A percentile compares a stretch with the other conserved stretches of the same genome.
These are phyloP conservation scores for Phytomonas sp. DNA, from an alignment of 208 protist genomes.

Conservation along the genomic window DNA sequence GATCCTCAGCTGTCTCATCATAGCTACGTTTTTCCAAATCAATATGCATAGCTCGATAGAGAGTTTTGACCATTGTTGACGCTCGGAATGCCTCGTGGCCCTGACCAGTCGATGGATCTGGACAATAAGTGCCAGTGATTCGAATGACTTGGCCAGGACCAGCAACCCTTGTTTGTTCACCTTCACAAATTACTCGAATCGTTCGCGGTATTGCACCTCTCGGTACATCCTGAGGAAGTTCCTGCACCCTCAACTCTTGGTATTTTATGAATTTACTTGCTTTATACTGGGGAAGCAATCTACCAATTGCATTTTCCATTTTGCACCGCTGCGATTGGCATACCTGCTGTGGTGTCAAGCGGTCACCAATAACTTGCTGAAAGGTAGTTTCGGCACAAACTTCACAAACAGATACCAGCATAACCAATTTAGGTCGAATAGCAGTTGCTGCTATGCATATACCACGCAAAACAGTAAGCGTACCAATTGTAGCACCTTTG, in stretches of 20 bases:
- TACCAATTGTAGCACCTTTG: slow-evolving; percentile 67
- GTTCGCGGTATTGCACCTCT: slow-evolving; percentile 80
- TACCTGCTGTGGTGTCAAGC: slow-evolving; percentile 66
- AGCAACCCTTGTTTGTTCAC: slow-evolving; percentile 74
- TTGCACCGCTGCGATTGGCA: slow-evolving; percentile 87
- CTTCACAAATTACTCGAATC: slow-evolving; percentile 80
- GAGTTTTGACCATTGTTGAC: slow-evolving; percentile 82
- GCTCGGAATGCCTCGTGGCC: slow-evolving; percentile 74
- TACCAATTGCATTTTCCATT: slow-evolving; percentile 66
- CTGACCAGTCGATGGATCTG: slow-evolving; percentile 75
- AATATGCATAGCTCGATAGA: slow-evolving; percentile 67
- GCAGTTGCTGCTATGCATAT: slow-evolving; percentile 86
- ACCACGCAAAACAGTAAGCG: slow-evolving; percentile 68
- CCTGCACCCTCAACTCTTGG: slow-evolving; percentile 84
- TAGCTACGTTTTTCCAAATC: slow-evolving; percentile 83
- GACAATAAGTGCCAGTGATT: slow-evolving; percentile 76
- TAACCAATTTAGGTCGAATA: slow-evolving; percentile 70
- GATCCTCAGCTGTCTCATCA: slow-evolving; percentile 62
- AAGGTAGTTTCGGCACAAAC: slow-evolving; percentile 85
- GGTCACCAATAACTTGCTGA: slow-evolving; percentile 84
- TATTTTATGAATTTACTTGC: slow-evolving; percentile 82
- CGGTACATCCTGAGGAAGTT: slow-evolving; percentile 83
- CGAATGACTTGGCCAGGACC: slow-evolving; percentile 71
- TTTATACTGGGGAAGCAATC: slow-evolving; percentile 79
- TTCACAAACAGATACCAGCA: slow-evolving; percentile 86